A percentile compares a stretch with the other conserved stretches of the same genome.
Evolutionary conservation across 176 grass and related monocot species (phyloP).

Genomic region (Rhynchospora tenuis): DNA sequence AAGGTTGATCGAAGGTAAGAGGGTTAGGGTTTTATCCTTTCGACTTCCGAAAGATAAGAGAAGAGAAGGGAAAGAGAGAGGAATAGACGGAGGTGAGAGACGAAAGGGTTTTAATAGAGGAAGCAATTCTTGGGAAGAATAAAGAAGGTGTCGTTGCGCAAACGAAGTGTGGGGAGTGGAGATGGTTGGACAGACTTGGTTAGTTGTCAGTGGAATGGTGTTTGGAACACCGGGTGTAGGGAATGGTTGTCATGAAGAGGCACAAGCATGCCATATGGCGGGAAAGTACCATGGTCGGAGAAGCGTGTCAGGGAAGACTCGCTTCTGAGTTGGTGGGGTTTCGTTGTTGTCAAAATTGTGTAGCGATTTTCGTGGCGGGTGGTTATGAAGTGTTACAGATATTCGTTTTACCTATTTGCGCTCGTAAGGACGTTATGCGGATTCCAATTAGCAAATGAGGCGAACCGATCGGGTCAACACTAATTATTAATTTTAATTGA

Average conservation of each 20-base stretch:
- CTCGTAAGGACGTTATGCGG: neutral
- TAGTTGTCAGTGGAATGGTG: neutral
- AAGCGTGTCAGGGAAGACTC: neutral
- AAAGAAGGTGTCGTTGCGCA: neutral
- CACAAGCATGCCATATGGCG: constrained; percentile 7
- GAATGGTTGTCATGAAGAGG: neutral
- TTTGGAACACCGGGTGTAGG: neutral
- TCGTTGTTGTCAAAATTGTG: neutral
- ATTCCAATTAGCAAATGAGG: neutral
- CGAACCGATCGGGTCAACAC: neutral
- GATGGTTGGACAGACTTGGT: neutral
- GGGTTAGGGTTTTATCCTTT: neutral
- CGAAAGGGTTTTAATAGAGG: neutral
- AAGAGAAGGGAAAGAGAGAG: neutral
- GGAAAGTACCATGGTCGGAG: neutral
- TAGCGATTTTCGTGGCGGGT: neutral
- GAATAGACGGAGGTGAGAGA: neutral
- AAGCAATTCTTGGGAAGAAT: neutral
- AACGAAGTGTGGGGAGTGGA: neutral
- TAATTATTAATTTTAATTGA: neutral
- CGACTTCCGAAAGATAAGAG: neutral
- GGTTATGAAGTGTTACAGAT: neutral
- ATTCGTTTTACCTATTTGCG: neutral
- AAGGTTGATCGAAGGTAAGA: neutral
- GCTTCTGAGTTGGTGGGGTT: neutral